Base-by-base conservation (phyloP, 345 rosid species). In the Eucalyptus paniculata region DNA sequence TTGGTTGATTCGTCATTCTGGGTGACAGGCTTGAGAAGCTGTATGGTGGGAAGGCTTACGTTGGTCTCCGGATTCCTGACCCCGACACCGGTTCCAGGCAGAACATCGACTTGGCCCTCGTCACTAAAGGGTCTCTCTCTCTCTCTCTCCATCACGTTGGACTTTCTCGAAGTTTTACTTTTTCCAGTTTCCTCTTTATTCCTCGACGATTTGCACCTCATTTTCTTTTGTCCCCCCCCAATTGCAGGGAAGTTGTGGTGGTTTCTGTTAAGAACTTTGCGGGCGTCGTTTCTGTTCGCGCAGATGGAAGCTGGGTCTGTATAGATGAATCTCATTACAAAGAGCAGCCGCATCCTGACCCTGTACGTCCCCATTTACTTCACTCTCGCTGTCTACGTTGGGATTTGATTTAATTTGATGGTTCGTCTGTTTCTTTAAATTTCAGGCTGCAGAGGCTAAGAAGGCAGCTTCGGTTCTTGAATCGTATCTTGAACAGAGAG, bases 21-120 rank as follows among this genome's bases (percentile, higher is more conserved):
- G 58, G 40, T 14, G 89, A 50, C 86, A 97, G 99, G 83, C 94
- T 97, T 37, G 99, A 97, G 89, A 97, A 97, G 95, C 95, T 97
- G 83, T 94, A 95, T 89, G 95, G 95, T 87, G 99, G 99, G 65
- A 97, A 97, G 88, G 95, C 93, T 8, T 96, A 95, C 86, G 94
- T 94, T 11, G 99, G 99, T 80, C 99, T 97, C 90, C 96, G 96
- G 60, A 94, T 97, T 92, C 99, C 99, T 5, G 99, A 97, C 92
- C 92, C 98, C 16, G 99, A 97, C 85, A 92, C 98, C 40, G 95
- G 94, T 89, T 93, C 97, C 15, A 95, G 96, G 50, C 95, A 95
- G 92, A 92, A 93, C 87, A 92, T 97, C 30, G 98, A 97, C 90
- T 86, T 95, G 62, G 98, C 95, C 54, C 96, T 95, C 86, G 92